Evolutionary conservation across 2,329 filamentous ascomycete genomes (phyloP), one percentile per base, ranked within the genome.

Genomic region (Scortechinia acanthostroma): DNA sequence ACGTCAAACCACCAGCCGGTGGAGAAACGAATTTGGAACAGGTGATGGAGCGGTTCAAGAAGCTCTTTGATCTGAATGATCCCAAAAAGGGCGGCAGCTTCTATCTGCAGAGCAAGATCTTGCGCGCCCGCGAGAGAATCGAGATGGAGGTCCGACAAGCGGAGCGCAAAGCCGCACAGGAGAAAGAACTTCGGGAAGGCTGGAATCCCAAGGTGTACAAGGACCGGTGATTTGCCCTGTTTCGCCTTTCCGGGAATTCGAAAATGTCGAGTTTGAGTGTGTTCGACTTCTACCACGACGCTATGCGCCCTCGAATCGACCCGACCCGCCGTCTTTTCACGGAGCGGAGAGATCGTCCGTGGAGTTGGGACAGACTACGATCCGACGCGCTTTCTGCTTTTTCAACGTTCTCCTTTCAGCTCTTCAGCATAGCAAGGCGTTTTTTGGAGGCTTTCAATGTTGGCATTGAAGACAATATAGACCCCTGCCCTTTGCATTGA

Each of bases 31-130:
- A 91, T 60, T 71, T 91, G 61, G 87, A 91, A 55, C 76, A 85
- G 52, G 82, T 95, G 46, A 83, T 86, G 66, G 81, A 86, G 54
- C 77, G 90, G 45, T 98, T 97, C 75, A 97, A 97, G 78, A 82
- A 85, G 52, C 71, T 98, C 42, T 98, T 96, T 62, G 93, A 98
- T 65, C 71, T 80, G 55, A 98, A 98, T 69, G 88, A 98, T 52
- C 91, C 93, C 10, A 76, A 94, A 65, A 95, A 95, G 60, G 93
- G 93, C 25, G 93, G 93, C 45, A 96, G 90, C 58, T 98, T 98
- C 68, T 98, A 98, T 66, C 74, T 98, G 43, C 93, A 98, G 69
- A 97, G 91, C 74, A 98, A 98, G 70, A 81, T 98, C 46, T 68
- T 97, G 54, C 76, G 93, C 50, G 93, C 93, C 47, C 80, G 91